These are phyloP conservation scores for Trichosporon faecale DNA, from an alignment of 1,284 basidiomycete genomes.

Conservation along the genomic window DNA sequence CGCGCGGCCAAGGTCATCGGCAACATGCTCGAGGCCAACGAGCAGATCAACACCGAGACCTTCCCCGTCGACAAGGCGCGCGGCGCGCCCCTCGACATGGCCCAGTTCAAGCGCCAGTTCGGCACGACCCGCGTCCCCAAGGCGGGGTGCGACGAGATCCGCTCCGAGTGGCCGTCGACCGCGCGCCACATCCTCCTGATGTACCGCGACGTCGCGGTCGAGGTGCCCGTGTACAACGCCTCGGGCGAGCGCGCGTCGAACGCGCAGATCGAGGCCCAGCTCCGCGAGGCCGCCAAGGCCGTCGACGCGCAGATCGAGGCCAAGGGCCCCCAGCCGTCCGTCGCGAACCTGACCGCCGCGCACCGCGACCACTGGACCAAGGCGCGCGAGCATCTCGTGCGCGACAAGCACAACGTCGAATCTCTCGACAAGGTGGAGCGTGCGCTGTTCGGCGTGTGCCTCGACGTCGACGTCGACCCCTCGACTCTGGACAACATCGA, in stretches of 20 bases:
- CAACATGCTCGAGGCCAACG: constrained; percentile 21
- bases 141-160: constrained; percentile 13
- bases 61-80: constrained; percentile 16
- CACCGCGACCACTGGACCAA: constrained; percentile 20
- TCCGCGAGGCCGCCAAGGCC: neutral
- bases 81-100: constrained; percentile 20
- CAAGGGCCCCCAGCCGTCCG: constrained; percentile 6
- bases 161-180: constrained; percentile 10
- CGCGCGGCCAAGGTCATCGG: constrained; percentile 17
- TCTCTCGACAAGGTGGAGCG: constrained; percentile 13
- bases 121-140: constrained; percentile 22
- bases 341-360: constrained; percentile 20
- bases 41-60: constrained; percentile 21
- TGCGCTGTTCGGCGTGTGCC: constrained; percentile 19
- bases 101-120: constrained; percentile 24
- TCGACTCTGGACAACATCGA: constrained; percentile 8
- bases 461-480: constrained; percentile 19
- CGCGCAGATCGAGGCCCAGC: constrained; percentile 19
- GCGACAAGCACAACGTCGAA: constrained; percentile 13
- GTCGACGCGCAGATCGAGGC: constrained; percentile 15
- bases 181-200: constrained; percentile 15
- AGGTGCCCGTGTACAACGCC: constrained; percentile 17
- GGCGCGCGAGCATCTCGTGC: constrained; percentile 14
- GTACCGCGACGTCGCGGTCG: constrained; percentile 16
- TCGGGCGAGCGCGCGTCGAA: constrained; percentile 12